Evolutionary conservation across 2,329 filamentous ascomycete genomes (phyloP).

Genomic region (Calonectria crousiana): DNA sequence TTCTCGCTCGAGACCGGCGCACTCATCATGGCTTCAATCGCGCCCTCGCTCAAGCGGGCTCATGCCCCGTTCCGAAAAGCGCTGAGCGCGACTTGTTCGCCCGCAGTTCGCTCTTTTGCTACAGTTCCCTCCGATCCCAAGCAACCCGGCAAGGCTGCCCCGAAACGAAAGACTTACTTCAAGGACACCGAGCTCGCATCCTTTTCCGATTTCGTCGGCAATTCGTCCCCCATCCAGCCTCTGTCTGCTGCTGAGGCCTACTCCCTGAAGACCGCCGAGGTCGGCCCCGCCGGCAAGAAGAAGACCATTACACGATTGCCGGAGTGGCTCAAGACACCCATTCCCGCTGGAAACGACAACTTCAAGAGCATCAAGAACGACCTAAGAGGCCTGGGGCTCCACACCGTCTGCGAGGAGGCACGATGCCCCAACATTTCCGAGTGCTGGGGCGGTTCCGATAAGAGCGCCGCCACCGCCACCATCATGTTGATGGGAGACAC

Average conservation of each 20-base stretch:
- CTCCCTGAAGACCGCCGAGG: conserved; percentile 71
- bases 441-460: conserved; percentile 94
- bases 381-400: conserved; percentile 86
- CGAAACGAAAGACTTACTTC: conserved; percentile 65
- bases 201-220: conserved; percentile 69
- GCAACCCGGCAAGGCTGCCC: conserved; percentile 37
- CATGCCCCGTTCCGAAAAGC: conserved; percentile 58
- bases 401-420: conserved; percentile 98
- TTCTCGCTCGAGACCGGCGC: not conserved
- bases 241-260: conserved; percentile 68
- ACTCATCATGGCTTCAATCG: conserved; percentile 53
- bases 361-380: conserved; percentile 97
- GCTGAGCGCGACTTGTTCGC: conserved; percentile 48
- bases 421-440: conserved; percentile 97
- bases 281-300: conserved; percentile 73
- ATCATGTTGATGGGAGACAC: conserved; percentile 99
- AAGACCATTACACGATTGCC: conserved; percentile 81
- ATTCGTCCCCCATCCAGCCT: conserved; percentile 54
- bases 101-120: conserved; percentile 56
- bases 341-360: conserved; percentile 83
- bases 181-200: conserved; percentile 69
- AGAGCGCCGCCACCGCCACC: conserved; percentile 92
- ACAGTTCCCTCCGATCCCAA: conserved; percentile 56
- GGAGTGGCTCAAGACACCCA: conserved; percentile 95
- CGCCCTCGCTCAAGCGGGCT: conserved; percentile 56